A percentile compares a stretch with the other conserved stretches of the same genome.
Evolutionary conservation across 306 rosid species (phyloP).

Genomic region (Citrullus mucosospermus): DNA sequence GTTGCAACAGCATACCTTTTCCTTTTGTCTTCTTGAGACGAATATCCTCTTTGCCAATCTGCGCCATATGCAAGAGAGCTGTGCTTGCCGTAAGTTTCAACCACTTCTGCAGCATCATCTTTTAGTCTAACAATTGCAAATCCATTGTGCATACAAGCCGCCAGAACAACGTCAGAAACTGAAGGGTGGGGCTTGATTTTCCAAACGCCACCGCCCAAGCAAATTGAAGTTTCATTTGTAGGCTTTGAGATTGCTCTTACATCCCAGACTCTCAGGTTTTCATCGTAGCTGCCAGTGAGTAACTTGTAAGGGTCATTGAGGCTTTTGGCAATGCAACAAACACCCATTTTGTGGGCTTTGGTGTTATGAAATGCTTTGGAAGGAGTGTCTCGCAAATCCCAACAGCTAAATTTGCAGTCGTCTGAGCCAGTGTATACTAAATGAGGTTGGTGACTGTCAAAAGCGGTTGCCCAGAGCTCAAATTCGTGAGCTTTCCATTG

Average conservation of each 20-base stretch:
- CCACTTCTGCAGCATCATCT: constrained; percentile 36
- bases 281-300: constrained; percentile 78
- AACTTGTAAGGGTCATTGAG: constrained; percentile 43
- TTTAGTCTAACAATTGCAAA: constrained; percentile 48
- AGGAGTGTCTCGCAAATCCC: constrained; percentile 74
- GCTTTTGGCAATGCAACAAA: constrained; percentile 63
- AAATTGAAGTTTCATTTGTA: constrained; percentile 40
- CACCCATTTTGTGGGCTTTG: constrained; percentile 75
- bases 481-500: constrained; percentile 85
- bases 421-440: constrained; percentile 78
- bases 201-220: constrained; percentile 93
- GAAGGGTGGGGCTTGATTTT: constrained; percentile 72
- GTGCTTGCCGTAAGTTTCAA: constrained; percentile 62
- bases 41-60: constrained; percentile 62
- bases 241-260: constrained; percentile 66
- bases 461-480: constrained; percentile 80
- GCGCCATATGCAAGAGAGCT: constrained; percentile 86
- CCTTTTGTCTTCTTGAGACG: constrained; percentile 13
- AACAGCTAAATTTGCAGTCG: constrained; percentile 70
- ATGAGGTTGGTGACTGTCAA: constrained; percentile 68
- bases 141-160: constrained; percentile 98
- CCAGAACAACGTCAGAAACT: constrained; percentile 43
- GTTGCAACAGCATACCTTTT: constrained; percentile 54
- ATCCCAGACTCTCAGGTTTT: constrained; percentile 72
- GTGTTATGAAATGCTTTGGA: constrained; percentile 59